Evolutionary conservation across 805 yeast genomes (phyloP), one percentile per base, ranked within the genome.

Genomic region (Hanseniaspora singularis): DNA sequence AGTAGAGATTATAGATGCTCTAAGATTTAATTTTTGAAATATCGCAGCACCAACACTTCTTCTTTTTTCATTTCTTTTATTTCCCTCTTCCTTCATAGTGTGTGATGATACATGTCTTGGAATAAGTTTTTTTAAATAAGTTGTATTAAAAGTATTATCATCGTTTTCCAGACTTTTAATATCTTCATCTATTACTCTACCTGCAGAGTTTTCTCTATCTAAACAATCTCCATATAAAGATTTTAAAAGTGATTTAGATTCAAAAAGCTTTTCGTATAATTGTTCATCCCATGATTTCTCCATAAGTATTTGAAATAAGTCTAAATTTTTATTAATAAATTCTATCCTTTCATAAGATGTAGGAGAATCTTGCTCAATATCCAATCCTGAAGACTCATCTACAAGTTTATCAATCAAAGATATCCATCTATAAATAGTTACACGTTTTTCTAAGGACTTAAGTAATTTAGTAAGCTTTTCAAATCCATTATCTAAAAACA

Each of bases 361-460:
- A 7, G 20, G 3, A 4, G 8, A 12, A 10, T 24, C 46, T 19
- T n/a, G 3, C 4, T 42, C 36, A 36, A 42, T 36, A 22, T 20
- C n/a, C n/a, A n/a, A 42, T 4, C 15, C n/a, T 22, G 36, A 27
- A 37, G 41, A 44, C 11, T 37, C 27, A 3, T 18, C 32, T 37
- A 31, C 23, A 11, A 36, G n/a, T 31, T 36, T 33, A 4, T 33
- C 15, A 23, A 44, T 20, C 10, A 32, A 18, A 30, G 11, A n/a
- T 11, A 16, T 8, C 48, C 48, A 44, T n/a, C 33, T 44, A 19
- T 31, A 24, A 18, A 44, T 41, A 6, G 48, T 44, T 4, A 44
- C 26, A 31, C 30, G 36, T 12, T 12, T 26, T 14, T 44, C 48
- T 18, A 44, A 37, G 6, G 18, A 26, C 37, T 44, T 44, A 3